Evolutionary conservation across 148 eudicot genomes (phyloP).

Genomic region (Agrostemma githago): DNA sequence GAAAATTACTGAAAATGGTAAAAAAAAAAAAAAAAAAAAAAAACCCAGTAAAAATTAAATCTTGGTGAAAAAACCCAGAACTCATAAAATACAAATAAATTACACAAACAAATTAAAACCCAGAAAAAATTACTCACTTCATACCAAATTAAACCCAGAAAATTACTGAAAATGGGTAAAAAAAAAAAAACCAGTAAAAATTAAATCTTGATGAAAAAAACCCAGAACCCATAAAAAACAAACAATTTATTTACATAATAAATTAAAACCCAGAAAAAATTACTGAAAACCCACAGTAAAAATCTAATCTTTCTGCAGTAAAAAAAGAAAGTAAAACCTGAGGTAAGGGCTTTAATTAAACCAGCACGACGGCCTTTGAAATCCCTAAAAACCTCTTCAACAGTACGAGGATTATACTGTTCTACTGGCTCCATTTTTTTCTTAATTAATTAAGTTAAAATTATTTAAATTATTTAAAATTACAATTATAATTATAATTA

Average conservation of each 20-base stretch:
- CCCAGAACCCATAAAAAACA: not conserved
- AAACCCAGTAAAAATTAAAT: not conserved
- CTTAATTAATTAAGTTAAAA: not conserved
- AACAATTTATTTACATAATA: not conserved
- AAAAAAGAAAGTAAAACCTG: conserved; percentile 24
- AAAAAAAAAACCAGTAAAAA: not conserved
- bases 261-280: not conserved
- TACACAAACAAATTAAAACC: not conserved
- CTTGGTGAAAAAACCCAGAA: not conserved
- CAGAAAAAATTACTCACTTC: not conserved
- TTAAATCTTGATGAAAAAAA: not conserved
- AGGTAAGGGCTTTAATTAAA: conserved; percentile 52
- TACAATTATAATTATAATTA: too few relatives aligned
- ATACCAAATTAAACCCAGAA: not conserved
- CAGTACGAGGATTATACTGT: conserved; percentile 48
- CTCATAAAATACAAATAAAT: not conserved
- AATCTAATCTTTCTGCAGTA: not conserved
- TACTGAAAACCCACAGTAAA: too few relatives aligned
- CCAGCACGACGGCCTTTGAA: conserved; percentile 55
- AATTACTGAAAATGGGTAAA: not conserved
- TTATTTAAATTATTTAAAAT: too few relatives aligned
- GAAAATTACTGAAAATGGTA: not conserved
- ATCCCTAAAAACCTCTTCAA: conserved; percentile 62
- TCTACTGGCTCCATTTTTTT: conserved; percentile 38
- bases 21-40: not conserved